Evolutionary conservation across 805 yeast species (phyloP), one percentile per base, ranked within the genome.

Genomic region (Candida khao-thaluensis): DNA sequence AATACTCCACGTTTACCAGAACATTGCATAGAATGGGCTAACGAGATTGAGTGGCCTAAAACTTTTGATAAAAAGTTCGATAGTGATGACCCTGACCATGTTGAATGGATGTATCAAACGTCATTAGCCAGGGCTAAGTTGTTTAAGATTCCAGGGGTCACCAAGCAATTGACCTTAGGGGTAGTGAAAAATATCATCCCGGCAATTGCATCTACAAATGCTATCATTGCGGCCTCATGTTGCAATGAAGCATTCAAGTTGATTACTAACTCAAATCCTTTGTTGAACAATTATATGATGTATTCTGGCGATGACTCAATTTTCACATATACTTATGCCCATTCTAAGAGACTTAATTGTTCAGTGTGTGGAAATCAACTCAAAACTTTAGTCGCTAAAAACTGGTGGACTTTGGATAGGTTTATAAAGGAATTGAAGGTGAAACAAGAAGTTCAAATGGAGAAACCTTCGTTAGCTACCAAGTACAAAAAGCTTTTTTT

Each of bases 1-100:
- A 85, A 89, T 42, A 88, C 93, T 7, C 98, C 98, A n/a, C 64
- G 98, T 44, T 62, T 88, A 7, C 93, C 96, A 0, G 96, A 90
- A 51, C 98, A 91, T 60, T 89, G 97, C 52, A 81, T 91, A 7
- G 96, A 90, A 57, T 91, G 93, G 84, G 89, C 91, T 1, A 77
- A 79, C 43, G 82, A 80, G 22, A 66, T 86, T 3, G 81, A 78
- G 49, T 87, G 96, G 95, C 82, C 81, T 1, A 60, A 68, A 34
- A 46, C 49, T 3, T 72, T 73, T 41, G 71, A 74, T 6, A 66
- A 64, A 38, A 66, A 64, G 38, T 75, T 85, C 40, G 89, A 89
- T 54, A 73, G 82, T 37, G 97, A 90, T 58, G 56, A 69, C 31
- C 77, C 80, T 0, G 77, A 72, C 2, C 84, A 86, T 47, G 76